Evolutionary conservation across 352 stramenopile species (phyloP), one percentile per base, ranked within the genome.

Genomic region (Globisporangium ultimum): DNA sequence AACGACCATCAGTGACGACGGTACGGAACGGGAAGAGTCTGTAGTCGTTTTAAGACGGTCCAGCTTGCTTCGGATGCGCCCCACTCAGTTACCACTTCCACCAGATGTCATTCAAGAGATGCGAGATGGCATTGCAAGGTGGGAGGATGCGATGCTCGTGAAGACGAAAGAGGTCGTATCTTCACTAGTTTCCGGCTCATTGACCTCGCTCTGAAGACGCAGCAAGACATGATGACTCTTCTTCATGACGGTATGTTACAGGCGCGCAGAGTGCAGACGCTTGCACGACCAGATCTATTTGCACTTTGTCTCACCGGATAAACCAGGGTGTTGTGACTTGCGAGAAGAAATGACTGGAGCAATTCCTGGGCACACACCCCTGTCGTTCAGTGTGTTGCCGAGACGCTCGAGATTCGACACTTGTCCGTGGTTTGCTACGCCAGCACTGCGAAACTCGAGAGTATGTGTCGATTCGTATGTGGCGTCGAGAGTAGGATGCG

Each of bases 121-220:
- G 15, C 34, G 55, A 8, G 34, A 54, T 14, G 9, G 13, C 15
- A 53, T 61, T 46, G 46, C 34, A 34, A 53, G 34, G 11, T 61
- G 55, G 55, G 46, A 24, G 11, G 55, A 61, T 43, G 55, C 48
- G 46, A 61, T 61, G 55, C 1, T 61, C 15, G 36, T 36, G 28
- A 36, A 36, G 28, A 36, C 28, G 3, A 36, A 36, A 36, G 28
- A 36, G 28, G 1, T 67, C 69, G 14, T 74, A 59, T 0, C 52
- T 61, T 40, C 72, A 71, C 47, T 69, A 71, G n/a, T 18, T 45
- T n/a, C 40, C 13, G 10, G 40, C 2, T 18, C 3, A 8, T 45
- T n/a, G 40, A 45, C 8, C 28, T 36, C 28, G 28, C 28, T 36
- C 28, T 36, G 28, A 36, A 36, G 28, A 36, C 8, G 3, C 28